Evolutionary conservation across 768 basidiomycete species (phyloP).

Genomic region (Russula virescens): DNA sequence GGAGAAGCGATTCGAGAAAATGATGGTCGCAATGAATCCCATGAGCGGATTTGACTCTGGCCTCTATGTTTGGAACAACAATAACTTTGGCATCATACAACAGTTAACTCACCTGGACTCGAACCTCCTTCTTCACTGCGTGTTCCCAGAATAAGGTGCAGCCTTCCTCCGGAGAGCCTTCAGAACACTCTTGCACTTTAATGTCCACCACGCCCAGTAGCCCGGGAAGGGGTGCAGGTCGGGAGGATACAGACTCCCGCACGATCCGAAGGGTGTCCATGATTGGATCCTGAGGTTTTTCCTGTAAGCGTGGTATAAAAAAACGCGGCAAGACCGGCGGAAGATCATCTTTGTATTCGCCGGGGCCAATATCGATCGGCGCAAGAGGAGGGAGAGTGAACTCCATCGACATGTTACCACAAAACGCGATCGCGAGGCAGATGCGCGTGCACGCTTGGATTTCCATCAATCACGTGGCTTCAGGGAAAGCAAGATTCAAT

Average conservation of each 20-base stretch:
- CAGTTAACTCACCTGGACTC: constrained; percentile 8
- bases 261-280: constrained; percentile 46
- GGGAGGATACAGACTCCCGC: constrained; percentile 2
- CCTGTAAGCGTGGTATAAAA: constrained; percentile 57
- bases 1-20: constrained; percentile 31
- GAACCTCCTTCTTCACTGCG: neutral
- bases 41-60: constrained; percentile 51
- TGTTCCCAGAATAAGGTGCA: constrained; percentile 8
- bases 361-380: neutral
- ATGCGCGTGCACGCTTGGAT: no score
- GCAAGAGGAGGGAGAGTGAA: constrained; percentile 3
- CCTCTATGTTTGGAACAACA: neutral
- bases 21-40: constrained; percentile 50
- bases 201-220: constrained; percentile 15
- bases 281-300: constrained; percentile 76
- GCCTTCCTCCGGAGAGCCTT: neutral
- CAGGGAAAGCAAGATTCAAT: no score
- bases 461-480: constrained; percentile 1
- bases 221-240: constrained; percentile 1
- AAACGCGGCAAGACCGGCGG: constrained; percentile 35
- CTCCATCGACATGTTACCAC: neutral
- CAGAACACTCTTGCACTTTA: neutral
- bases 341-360: constrained; percentile 13
- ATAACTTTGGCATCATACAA: neutral
- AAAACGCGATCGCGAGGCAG: no score